phyloP scores from a whole-genome alignment of 73 alveolate genomes.

The Paramecium caudatum region DNA sequence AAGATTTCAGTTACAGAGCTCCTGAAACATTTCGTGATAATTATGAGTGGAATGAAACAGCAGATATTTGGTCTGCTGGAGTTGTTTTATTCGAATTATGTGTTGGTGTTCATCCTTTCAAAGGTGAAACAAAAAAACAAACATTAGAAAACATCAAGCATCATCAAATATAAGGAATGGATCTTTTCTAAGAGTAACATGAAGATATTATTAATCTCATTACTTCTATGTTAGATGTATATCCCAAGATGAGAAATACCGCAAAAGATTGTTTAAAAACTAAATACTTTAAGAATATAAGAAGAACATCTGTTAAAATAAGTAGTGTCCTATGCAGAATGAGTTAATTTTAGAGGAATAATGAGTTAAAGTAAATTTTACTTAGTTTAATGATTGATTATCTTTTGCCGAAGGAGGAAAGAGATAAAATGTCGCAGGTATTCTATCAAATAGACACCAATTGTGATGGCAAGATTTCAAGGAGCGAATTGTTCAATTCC shows the following conservation, averaged over 20 bases:
- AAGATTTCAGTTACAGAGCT: constrained; percentile 14
- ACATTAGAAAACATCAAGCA: neutral
- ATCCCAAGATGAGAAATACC: constrained; percentile 1
- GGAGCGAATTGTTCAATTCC: neutral
- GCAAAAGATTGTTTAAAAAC: constrained; percentile 44
- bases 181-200: neutral
- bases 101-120: constrained; percentile 73
- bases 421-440: neutral
- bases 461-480: constrained; percentile 15
- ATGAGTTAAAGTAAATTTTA: constrained; percentile 25
- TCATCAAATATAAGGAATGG: neutral
- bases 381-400: constrained; percentile 2
- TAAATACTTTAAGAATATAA: neutral
- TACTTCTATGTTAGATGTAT: neutral
- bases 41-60: neutral
- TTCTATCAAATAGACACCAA: constrained; percentile 19
- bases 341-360: neutral
- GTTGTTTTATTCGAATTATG: constrained; percentile 72
- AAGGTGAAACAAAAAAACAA: neutral
- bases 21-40: neutral
- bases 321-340: constrained; percentile 12
- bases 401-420: constrained; percentile 12
- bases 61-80: constrained; percentile 77
- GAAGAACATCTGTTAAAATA: constrained; percentile 21
- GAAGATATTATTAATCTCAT: neutral